Base-by-base conservation (phyloP, 768 basidiomycete genomes). In the Cystofilobasidium ferigula region DNA sequence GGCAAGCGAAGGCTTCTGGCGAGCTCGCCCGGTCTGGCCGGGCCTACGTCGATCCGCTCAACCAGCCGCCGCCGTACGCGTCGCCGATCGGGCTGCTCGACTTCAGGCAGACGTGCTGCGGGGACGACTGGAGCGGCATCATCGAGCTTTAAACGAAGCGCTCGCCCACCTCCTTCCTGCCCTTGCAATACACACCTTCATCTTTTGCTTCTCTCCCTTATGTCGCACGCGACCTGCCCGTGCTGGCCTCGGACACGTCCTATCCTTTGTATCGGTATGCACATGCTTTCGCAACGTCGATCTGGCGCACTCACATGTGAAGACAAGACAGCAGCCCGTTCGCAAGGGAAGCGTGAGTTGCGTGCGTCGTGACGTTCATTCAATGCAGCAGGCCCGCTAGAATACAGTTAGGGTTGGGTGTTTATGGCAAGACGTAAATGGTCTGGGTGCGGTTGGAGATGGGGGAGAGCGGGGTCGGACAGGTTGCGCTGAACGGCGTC, bases 51-150 rank as follows among this genome's bases (percentile, higher is more conserved):
- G 58, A 60, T n/a, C 58, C 58, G 58, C 28, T 8, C 16, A 60
- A 60, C 18, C 58, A 60, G 26, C 58, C 58, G 28, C 38, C 38
- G 43, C 58, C 58, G 38, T 60, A 28, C 40, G 58, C 58, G 20
- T 28, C 58, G 20, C 58, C 58, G 14, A 24, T 58, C n/a, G 40
- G 32, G 32, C 35, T 28, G 58, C 28, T 60, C 35, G 58, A 60
- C 43, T 60, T 60, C 18, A 34, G 58, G 14, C 28, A 36, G 26
- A 40, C 36, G 58, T 40, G 38, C 58, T 60, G 58, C 43, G 58
- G 58, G n/a, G 58, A 60, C 58, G 51, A 54, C 51, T 54, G 51
- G 51, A 32, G 28, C 51, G 51, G 28, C 51, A 22, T 54, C 51
- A 54, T 54, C 51, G 51, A 54, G 28, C 51, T 54, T 6, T 54